Evolutionary conservation across 371 early-diverging fungal genomes (phyloP).

Genomic region (Actinomortierella wolfii): DNA sequence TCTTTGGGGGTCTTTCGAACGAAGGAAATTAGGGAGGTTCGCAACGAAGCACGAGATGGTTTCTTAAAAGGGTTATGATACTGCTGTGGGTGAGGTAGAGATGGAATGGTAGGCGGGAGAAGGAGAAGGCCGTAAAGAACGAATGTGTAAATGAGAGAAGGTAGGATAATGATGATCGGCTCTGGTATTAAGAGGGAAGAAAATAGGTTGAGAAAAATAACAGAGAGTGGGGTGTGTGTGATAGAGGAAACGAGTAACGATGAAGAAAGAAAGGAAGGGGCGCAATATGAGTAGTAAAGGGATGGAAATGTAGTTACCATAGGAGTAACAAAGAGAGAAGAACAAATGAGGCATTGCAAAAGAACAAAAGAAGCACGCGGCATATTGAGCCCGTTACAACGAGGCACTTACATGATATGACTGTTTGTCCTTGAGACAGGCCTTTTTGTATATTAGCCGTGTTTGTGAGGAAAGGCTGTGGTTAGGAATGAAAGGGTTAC

Average conservation of each 20-base stretch:
- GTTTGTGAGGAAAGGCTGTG: too few relatives aligned
- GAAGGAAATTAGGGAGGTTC: neutral
- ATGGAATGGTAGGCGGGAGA: too few relatives aligned
- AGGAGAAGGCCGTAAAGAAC: conserved; percentile 1
- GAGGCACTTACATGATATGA: too few relatives aligned
- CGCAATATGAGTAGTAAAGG: neutral
- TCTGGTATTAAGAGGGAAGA: neutral
- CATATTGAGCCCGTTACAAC: too few relatives aligned
- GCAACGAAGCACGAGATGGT: conserved; percentile 1
- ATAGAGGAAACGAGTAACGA: neutral
- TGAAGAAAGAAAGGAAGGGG: conserved; percentile 4
- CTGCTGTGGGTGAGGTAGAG: neutral
- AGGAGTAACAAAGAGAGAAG: too few relatives aligned
- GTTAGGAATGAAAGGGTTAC: too few relatives aligned
- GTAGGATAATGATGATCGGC: neutral
- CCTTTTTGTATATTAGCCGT: too few relatives aligned
- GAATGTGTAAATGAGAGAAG: neutral
- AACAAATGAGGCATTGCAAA: too few relatives aligned
- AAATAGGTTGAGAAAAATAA: neutral
- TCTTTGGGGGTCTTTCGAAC: neutral
- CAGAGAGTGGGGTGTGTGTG: neutral
- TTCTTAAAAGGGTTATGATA: neutral
- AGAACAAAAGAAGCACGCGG: too few relatives aligned
- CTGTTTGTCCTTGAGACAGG: too few relatives aligned
- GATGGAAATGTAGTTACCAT: neutral